Percentiles rank a stretch among this genome's conserved stretches.
Evolutionary conservation across 202 grass and related monocot genomes (phyloP).

Genomic region (Alloteropsis angusta): DNA sequence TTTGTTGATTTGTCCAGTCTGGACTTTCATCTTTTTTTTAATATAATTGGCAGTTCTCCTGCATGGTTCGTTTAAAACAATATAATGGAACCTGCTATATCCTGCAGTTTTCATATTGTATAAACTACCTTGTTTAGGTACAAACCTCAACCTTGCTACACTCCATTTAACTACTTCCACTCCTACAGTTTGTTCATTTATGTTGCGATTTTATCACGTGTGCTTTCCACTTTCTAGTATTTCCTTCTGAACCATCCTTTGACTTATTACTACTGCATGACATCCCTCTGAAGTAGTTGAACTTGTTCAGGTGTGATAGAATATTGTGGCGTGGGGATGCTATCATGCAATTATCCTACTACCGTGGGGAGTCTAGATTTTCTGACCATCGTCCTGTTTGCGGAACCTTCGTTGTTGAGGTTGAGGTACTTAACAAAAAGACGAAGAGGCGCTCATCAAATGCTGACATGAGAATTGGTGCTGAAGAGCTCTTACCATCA

Average conservation of each 20-base stretch:
- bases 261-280: neutral
- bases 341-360: conserved; percentile 81
- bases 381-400: conserved; percentile 92
- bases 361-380: conserved; percentile 89
- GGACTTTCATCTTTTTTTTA: too few species aligned
- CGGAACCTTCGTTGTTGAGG: conserved; percentile 56
- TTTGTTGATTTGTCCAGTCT: too few species aligned
- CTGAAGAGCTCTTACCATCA: conserved; percentile 48
- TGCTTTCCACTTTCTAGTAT: neutral
- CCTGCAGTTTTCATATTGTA: neutral
- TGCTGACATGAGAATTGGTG: conserved; percentile 65
- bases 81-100: neutral
- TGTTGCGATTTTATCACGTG: neutral
- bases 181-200: neutral
- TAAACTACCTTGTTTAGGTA: neutral
- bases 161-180: neutral
- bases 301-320: conserved; percentile 78
- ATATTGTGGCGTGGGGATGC: conserved; percentile 86
- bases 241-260: neutral
- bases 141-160: neutral
- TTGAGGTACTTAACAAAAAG: conserved; percentile 42
- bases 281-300: conserved; percentile 12
- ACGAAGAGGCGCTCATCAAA: conserved; percentile 37
- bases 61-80: neutral
- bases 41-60: too few species aligned